Evolutionary conservation across 2,329 filamentous ascomycete species (phyloP).

Genomic region (Exophiala xenobiotica): DNA sequence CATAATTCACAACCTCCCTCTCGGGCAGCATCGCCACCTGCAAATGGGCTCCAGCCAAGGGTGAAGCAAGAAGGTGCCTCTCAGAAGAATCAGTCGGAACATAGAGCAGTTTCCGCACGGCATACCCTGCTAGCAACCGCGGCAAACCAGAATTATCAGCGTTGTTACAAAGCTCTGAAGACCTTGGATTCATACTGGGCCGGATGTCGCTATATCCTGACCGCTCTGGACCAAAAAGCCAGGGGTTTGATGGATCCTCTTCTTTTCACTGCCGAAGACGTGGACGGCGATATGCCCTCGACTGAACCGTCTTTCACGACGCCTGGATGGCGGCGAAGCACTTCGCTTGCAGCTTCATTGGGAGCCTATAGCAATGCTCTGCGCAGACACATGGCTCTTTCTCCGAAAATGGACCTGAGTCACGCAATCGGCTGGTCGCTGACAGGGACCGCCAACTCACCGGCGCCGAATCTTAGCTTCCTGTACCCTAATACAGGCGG

Average conservation of each 20-base stretch:
- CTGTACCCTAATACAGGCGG: slow-evolving; percentile 63
- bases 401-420: slow-evolving; percentile 50
- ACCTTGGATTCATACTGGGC: slow-evolving; percentile 83
- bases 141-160: slow-evolving; percentile 82
- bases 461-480: slow-evolving; percentile 77
- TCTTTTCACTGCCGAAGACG: slow-evolving; percentile 68
- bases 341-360: slow-evolving; percentile 35
- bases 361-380: slow-evolving; percentile 15
- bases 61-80: slow-evolving; percentile 6
- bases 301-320: slow-evolving; percentile 51
- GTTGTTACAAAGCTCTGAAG: slow-evolving; percentile 79
- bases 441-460: slow-evolving; percentile 83
- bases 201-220: slow-evolving; percentile 81
- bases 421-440: slow-evolving; percentile 78
- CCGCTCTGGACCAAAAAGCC: slow-evolving; percentile 80
- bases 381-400: slow-evolving; percentile 35
- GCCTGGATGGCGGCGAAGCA: slow-evolving; percentile 49
- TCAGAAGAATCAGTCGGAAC: slow-evolving; percentile 7
- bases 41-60: slow-evolving; percentile 10
- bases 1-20: slow-evolving; percentile 66
- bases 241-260: slow-evolving; percentile 79
- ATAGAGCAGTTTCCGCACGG: slow-evolving; percentile 45
- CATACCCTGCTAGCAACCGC: slow-evolving; percentile 77
- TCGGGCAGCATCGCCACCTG: slow-evolving; percentile 55
- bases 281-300: slow-evolving; percentile 63